These are phyloP conservation scores for Bidens hawaiensis DNA, from an alignment of 140 eudicot species.

Conservation along the genomic window DNA sequence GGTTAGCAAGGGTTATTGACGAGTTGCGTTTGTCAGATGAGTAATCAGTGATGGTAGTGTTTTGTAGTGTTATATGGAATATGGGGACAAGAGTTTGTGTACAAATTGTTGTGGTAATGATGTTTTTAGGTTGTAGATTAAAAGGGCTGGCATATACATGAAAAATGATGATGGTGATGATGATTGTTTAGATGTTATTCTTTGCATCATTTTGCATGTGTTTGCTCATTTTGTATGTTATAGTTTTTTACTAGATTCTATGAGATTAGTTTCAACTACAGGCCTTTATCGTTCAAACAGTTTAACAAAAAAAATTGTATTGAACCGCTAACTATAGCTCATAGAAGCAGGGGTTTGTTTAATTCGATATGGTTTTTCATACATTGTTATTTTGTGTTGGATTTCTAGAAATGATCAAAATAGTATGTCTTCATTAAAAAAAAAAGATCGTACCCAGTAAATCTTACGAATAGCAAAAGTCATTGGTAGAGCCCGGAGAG, in stretches of 20 bases:
- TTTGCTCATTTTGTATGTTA: neutral
- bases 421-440: too few relatives aligned
- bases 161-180: slow-evolving; percentile 21
- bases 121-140: slow-evolving; percentile 30
- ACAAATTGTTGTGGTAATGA: slow-evolving; percentile 36
- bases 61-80: slow-evolving; percentile 4
- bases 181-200: slow-evolving; percentile 34
- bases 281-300: too few relatives aligned
- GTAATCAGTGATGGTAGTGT: slow-evolving; percentile 13
- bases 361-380: too few relatives aligned
- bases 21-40: slow-evolving; percentile 54
- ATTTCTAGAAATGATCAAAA: too few relatives aligned
- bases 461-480: too few relatives aligned
- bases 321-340: too few relatives aligned
- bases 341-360: too few relatives aligned
- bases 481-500: too few relatives aligned
- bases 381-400: too few relatives aligned
- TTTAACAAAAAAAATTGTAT: too few relatives aligned
- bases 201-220: slow-evolving; percentile 9
- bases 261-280: neutral
- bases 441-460: too few relatives aligned
- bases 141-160: slow-evolving; percentile 20
- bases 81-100: slow-evolving; percentile 21
- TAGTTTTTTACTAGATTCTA: neutral
- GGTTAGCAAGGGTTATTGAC: slow-evolving; percentile 46